Base-by-base conservation (phyloP, 176 grass and related monocot genomes). In the Ampelocalamus luodianensis region DNA sequence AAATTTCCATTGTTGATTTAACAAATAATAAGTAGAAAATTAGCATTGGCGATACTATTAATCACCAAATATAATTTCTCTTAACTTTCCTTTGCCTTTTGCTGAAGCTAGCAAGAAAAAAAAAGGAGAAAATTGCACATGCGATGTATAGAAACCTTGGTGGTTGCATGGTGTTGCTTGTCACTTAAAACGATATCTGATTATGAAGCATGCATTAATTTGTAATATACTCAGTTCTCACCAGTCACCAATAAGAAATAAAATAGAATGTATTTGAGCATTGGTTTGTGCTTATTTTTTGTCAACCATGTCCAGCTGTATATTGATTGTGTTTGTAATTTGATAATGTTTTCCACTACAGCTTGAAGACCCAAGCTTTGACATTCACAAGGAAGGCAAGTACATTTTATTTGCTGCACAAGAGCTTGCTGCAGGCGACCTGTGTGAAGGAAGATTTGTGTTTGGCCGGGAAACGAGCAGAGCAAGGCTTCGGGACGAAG, bases 371-470 rank as follows among this genome's bases (percentile, higher is more conserved):
- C 91, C 96, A 3, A 85, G 40, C 11, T 74, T 91, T 12, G 93
- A 98, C 76, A 93, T 95, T 54, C 96, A 95, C 87, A 98, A 98
- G 81, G 96, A 95, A 83, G 93, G 96, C 56, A 98, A 92, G 70
- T 90, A 92, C 85, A 89, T 98, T 71, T 83, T 98, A 62, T 89
- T 90, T 40, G 93, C 96, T 0, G 83, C 91, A n/a, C 93, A 98
- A 23, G 96, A 98, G 86, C 83, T 98, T n/a, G 91, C 92, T 3
- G 90, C 93, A 20, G 93, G 93, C 13, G 96, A 98, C 83, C 80
- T 95, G 36, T 98, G 96, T 36, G 96, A 98, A 90, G 96, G 96
- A 29, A 86, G 86, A n/a, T 95, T 98, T 55, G 93, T 98, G 68
- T 98, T 98, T 15, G 93, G 96, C n/a, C 83, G 93, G 4, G 89